These are phyloP conservation scores for Pneumocystis murina DNA, from an alignment of 1,139 yeast species.

Conservation along the genomic window DNA sequence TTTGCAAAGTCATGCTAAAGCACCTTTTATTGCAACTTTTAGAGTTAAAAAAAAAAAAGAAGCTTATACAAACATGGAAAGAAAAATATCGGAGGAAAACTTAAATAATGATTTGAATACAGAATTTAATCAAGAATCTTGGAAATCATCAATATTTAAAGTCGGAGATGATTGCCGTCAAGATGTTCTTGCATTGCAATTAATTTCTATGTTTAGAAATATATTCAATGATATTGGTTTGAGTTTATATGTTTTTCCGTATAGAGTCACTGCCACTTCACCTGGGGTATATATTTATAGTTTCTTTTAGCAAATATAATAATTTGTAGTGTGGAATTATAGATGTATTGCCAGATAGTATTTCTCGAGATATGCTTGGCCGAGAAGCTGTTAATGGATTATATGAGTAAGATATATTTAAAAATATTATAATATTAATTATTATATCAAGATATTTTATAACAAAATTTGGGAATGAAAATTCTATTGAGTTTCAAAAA, in stretches of 20 bases:
- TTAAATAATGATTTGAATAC: conserved; percentile 26
- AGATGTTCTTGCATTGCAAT: conserved; percentile 84
- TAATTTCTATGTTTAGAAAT: conserved; percentile 79
- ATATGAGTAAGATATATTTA: conserved; percentile 35
- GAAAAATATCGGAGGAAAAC: conserved; percentile 20
- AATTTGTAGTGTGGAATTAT: conserved; percentile 63
- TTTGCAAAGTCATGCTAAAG: conserved; percentile 96
- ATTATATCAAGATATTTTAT: conserved; percentile 39
- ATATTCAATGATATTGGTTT: conserved; percentile 81
- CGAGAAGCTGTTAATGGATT: conserved; percentile 97
- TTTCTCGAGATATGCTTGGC: conserved; percentile 95
- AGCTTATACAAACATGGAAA: conserved; percentile 16
- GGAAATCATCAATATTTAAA: conserved; percentile 96
- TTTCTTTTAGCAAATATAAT: neutral
- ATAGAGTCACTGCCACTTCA: conserved; percentile 94
- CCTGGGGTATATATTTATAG: conserved; percentile 42
- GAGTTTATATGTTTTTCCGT: conserved; percentile 81
- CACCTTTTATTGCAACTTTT: conserved; percentile 95
- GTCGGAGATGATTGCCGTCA: conserved; percentile 99
- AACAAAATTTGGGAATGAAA: conserved; percentile 87
- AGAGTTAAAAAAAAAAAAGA: conserved; percentile 45
- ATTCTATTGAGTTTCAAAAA: conserved; percentile 71
- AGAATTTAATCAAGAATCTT: conserved; percentile 24
- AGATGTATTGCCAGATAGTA: conserved; percentile 89
- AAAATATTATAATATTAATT: neutral